These are phyloP conservation scores for Fusarium sp. DNA, from an alignment of 2,329 filamentous ascomycete species.

Conservation along the genomic window DNA sequence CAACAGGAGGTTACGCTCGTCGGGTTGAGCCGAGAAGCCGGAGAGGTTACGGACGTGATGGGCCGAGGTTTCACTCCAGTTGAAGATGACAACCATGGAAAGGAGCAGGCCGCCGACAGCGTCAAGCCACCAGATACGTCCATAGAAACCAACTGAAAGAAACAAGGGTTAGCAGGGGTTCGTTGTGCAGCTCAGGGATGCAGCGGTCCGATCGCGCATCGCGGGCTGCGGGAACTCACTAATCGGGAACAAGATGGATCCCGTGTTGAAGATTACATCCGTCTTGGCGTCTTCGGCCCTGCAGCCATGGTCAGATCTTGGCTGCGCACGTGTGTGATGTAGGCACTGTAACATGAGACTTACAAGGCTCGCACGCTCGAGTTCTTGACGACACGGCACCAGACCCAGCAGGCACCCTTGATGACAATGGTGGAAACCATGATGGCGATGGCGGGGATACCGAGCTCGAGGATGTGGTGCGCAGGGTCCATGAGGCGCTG, in stretches of 20 bases:
- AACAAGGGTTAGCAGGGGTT: constrained; percentile 21
- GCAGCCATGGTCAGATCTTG: constrained; percentile 12
- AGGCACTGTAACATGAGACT: constrained; percentile 44
- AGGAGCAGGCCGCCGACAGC: constrained; percentile 81
- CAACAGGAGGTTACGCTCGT: constrained; percentile 85
- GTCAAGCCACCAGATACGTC: constrained; percentile 86
- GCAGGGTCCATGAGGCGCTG: constrained; percentile 71
- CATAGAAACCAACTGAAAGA: constrained; percentile 74
- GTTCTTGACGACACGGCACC: constrained; percentile 88
- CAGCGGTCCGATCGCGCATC: constrained; percentile 10
- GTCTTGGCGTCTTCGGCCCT: constrained; percentile 68
- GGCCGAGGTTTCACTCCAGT: constrained; percentile 79
- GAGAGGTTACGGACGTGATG: constrained; percentile 85
- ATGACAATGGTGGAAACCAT: constrained; percentile 86
- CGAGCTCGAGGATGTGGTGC: constrained; percentile 78
- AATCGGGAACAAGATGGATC: constrained; percentile 88
- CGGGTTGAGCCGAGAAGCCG: constrained; percentile 81
- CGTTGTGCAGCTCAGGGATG: not conserved
- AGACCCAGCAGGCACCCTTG: constrained; percentile 86
- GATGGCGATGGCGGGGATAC: constrained; percentile 78
- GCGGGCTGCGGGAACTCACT: constrained; percentile 51
- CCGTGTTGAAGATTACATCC: constrained; percentile 90
- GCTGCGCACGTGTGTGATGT: not conserved
- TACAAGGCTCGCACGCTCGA: constrained; percentile 84
- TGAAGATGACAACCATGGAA: constrained; percentile 82